Evolutionary conservation across 495 filamentous ascomycete genomes (phyloP), one percentile per base, ranked within the genome.

Genomic region (Clavariopsis aquatica): DNA sequence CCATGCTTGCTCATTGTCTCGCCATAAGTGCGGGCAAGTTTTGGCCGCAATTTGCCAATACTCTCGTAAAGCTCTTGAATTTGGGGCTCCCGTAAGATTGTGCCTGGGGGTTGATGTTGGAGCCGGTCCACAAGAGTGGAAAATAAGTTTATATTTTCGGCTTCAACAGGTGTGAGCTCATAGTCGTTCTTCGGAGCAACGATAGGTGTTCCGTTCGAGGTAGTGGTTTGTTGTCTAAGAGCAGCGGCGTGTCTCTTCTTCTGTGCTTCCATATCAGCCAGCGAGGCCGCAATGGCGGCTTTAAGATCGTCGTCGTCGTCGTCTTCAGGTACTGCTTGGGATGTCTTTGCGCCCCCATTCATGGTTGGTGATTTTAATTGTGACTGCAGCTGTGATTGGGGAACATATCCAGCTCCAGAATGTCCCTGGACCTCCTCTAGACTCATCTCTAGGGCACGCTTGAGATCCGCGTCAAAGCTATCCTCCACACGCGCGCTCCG

Each of bases 1-100:
- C 92, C 93, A 75, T 98, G 94, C 76, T 98, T 98, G 83, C 93
- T 98, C 94, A 98, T 98, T 0, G 94, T 98, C 77, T 98, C 94
- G 38, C 94, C 94, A 77, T 97, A 98, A 8, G 93, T 97, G 57
- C 94, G 85, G 17, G 95, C 95, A 56, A 98, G 79, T 76, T 98
- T 98, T 1, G 94, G 94, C 52, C 94, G 85, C 62, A 98, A 80
- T 2, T 90, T 78, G 13, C 95, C 93, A 69, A 98, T 97, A 72
- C 92, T 94, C 64, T 98, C 95, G 73, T 98, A 98, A 8, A 98
- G 80, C 76, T 98, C 94, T 73, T 98, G 94, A 45, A 98, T 98
- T 70, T 97, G 93, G 6, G 94, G 94, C 69, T 98, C 95, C 58
- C 94, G 82, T 27, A 98, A 76, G 52, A 98, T 96, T 1, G 94